Evolutionary conservation across 225 moss, liverwort and hornwort species (phyloP).

Genomic region (Polytrichum commune): DNA sequence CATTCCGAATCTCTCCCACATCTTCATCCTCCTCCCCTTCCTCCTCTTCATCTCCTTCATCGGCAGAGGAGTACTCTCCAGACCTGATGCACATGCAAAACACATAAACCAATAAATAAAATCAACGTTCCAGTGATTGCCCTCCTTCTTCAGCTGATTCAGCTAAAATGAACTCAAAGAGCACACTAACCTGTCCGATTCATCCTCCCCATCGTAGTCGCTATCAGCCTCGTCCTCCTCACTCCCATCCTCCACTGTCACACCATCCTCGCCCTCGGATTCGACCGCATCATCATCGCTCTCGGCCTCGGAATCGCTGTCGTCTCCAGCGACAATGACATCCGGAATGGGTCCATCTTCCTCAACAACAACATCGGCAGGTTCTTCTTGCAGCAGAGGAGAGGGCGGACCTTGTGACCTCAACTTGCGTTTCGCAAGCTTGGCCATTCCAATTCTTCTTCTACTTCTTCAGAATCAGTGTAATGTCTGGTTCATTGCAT

Average conservation of each 20-base stretch:
- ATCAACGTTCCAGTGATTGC: too few relatives aligned
- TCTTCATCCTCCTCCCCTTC: constrained; percentile 44
- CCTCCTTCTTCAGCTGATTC: too few relatives aligned
- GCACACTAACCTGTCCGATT: constrained; percentile 43
- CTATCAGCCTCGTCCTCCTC: constrained; percentile 34
- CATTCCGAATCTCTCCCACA: constrained; percentile 31
- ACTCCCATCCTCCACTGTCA: constrained; percentile 1
- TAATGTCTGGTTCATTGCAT: background rate
- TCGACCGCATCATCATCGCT: constrained; percentile 28
- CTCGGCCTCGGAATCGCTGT: constrained; percentile 56
- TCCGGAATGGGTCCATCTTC: constrained; percentile 50
- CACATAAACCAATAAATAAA: background rate
- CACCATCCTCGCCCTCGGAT: constrained; percentile 12
- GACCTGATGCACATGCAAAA: constrained; percentile 22
- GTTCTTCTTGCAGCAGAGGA: constrained; percentile 16
- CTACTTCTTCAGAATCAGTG: constrained; percentile 5
- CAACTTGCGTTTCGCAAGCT: constrained; percentile 59
- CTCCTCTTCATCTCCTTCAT: constrained; percentile 39
- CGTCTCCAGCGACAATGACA: constrained; percentile 25
- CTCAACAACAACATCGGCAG: constrained; percentile 19
- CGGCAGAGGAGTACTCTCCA: constrained; percentile 26
- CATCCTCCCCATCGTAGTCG: constrained; percentile 32
- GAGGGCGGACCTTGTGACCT: constrained; percentile 57
- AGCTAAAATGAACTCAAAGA: background rate
- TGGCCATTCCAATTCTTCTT: constrained; percentile 43